Evolutionary conservation across 345 rosid genomes (phyloP), one percentile per base, ranked within the genome.

Genomic region (Ceriops zippeliana): DNA sequence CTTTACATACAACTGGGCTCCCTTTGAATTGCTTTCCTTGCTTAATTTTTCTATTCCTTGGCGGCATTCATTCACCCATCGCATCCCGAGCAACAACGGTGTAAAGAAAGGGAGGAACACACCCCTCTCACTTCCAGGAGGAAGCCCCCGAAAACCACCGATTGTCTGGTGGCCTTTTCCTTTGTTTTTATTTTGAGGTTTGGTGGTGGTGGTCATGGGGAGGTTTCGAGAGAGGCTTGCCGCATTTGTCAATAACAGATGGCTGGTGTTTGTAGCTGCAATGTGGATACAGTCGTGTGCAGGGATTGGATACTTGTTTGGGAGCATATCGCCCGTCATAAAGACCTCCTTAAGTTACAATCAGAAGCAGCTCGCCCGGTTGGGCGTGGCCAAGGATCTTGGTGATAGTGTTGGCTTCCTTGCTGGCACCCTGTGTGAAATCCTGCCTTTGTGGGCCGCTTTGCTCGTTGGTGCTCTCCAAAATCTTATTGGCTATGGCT

Each of bases 231-330:
- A 92, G 66, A 83, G 64, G 71, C 62, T 92, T 16, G 49, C 27
- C 15, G 75, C 71, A 51, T 87, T 92, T 75, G 35, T 90, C 32
- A 89, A 80, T 73, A 90, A 90, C 51, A 81, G 97, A 84, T 92
- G 97, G 96, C 84, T 90, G 52, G 97, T 92, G 62, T 96, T 96
- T 66, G 96, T 92, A 53, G 92, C 95, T 1, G 92, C 97, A 84
- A 96, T 96, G 90, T 96, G 97, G 96, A 86, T 96, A 65, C 92
- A 90, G 77, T 92, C 97, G 0, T 87, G 97, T 72, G 97, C 93
- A 22, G 98, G 99, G 8, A 77, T 89, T 61, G 97, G 95, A 59
- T 96, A 92, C 76, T 62, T 96, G 76, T 92, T 90, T 75, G 97
- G 98, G 38, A 96, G 98, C 82, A 86, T 96, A 65, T 96, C 98